These are phyloP conservation scores for Hyparrhenia diplandra DNA, from an alignment of 176 grass and related monocot species.

Conservation along the genomic window DNA sequence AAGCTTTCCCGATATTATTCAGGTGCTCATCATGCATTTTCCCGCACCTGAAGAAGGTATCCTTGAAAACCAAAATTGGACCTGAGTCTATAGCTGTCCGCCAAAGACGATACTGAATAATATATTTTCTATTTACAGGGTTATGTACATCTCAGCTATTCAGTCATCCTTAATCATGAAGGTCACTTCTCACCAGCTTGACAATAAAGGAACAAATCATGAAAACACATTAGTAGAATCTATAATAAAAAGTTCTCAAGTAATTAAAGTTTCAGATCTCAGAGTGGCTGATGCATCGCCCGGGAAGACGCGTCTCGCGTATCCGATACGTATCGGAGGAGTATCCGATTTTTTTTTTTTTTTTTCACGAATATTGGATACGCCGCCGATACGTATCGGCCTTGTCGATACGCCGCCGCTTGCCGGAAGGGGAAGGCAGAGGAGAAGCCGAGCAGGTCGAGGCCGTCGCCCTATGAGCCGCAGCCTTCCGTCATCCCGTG, in stretches of 20 bases:
- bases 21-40: slow-evolving; percentile 48
- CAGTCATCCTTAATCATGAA: slow-evolving; percentile 11
- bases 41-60: slow-evolving; percentile 24
- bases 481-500: no score
- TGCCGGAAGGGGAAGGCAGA: no score
- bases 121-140: slow-evolving; percentile 1
- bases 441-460: no score
- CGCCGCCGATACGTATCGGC: no score
- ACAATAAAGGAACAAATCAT: slow-evolving; percentile 12
- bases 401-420: no score
- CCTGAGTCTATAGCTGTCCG: not conserved
- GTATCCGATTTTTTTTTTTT: no score
- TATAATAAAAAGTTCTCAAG: not conserved
- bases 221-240: not conserved
- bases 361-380: no score
- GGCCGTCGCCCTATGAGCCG: no score
- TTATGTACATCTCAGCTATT: slow-evolving; percentile 39
- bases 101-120: not conserved
- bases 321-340: no score
- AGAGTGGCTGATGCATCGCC: no score
- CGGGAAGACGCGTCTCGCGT: no score
- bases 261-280: no score
- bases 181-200: slow-evolving; percentile 45
- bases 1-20: slow-evolving; percentile 47
- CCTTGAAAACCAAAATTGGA: slow-evolving; percentile 29